phyloP scores from a whole-genome alignment of 768 basidiomycete species.

The Russula abietina region DNA sequence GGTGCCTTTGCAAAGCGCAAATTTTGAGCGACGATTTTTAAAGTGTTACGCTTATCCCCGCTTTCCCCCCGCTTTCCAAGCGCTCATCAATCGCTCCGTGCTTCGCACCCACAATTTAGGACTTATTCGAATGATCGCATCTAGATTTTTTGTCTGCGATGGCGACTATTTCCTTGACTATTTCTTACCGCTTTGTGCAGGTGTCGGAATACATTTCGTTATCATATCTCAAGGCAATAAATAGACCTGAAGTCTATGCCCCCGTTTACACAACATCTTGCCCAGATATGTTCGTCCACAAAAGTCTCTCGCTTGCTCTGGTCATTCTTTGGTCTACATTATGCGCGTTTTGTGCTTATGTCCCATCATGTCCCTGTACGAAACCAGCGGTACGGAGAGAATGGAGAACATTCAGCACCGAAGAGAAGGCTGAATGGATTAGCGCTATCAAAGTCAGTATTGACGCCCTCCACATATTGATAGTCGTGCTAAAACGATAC shows the following conservation, averaged over 20 bases:
- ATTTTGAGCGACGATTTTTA: background rate
- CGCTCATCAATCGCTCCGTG: background rate
- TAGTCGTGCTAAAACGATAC: background rate
- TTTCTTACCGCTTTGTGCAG: too few species aligned
- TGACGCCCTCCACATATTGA: background rate
- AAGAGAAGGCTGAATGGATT: slow-evolving; percentile 27
- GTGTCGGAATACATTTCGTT: too few species aligned
- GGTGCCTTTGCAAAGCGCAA: background rate
- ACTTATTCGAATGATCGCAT: background rate
- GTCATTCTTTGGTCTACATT: background rate
- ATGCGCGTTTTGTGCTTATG: background rate
- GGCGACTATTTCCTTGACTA: too few species aligned
- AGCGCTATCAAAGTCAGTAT: slow-evolving; percentile 26
- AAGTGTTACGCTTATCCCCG: background rate
- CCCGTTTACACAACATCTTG: background rate
- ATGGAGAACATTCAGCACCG: slow-evolving; percentile 24
- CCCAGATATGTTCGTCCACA: background rate
- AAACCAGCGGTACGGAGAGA: slow-evolving; percentile 27
- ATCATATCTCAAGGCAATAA: background rate
- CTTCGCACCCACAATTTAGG: background rate
- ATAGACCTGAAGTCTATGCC: background rate
- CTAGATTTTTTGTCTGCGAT: too few species aligned
- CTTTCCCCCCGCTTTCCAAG: background rate
- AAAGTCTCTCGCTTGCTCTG: background rate
- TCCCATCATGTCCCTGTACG: slow-evolving; percentile 1